phyloP scores from a whole-genome alignment of 768 basidiomycete genomes.

The Flagelloscypha sp. region DNA sequence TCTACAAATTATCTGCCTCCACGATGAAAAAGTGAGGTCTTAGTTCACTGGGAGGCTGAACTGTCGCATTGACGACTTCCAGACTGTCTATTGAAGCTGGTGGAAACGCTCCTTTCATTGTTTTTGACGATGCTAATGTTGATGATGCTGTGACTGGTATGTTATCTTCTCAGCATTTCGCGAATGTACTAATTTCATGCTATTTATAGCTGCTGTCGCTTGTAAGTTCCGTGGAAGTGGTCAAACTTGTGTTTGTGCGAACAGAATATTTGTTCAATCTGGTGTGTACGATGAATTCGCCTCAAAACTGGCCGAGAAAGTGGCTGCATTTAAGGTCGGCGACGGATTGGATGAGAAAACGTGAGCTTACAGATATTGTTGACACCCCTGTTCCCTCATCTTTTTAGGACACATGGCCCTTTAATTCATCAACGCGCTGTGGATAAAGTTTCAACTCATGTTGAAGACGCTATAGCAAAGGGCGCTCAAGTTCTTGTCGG shows the following conservation, averaged over 20 bases:
- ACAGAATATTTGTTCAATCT: slow-evolving; percentile 89
- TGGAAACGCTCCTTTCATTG: slow-evolving; percentile 93
- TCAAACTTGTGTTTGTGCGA: slow-evolving; percentile 84
- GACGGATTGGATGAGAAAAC: slow-evolving; percentile 72
- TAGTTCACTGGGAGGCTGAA: not conserved
- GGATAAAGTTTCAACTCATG: slow-evolving; percentile 78
- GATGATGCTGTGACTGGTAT: slow-evolving; percentile 83
- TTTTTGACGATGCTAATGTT: slow-evolving; percentile 93
- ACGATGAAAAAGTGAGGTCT: slow-evolving; percentile 71
- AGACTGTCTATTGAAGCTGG: slow-evolving; percentile 79
- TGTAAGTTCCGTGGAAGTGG: slow-evolving; percentile 79
- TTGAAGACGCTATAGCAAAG: slow-evolving; percentile 76
- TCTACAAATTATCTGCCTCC: slow-evolving; percentile 64
- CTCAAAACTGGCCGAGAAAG: slow-evolving; percentile 73
- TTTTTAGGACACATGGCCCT: slow-evolving; percentile 80
- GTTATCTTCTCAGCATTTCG: slow-evolving; percentile 12
- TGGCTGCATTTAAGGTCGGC: slow-evolving; percentile 80
- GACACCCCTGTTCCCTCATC: not conserved
- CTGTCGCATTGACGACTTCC: slow-evolving; percentile 4
- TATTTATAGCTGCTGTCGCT: slow-evolving; percentile 47
- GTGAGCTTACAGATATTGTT: slow-evolving; percentile 33
- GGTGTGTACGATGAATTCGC: slow-evolving; percentile 90
- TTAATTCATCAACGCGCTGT: slow-evolving; percentile 83
- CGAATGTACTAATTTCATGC: slow-evolving; percentile 1
- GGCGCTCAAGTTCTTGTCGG: slow-evolving; percentile 89